Evolutionary conservation across 164 flowering plant species (phyloP).

Genomic region (Liriodendron chinense): DNA sequence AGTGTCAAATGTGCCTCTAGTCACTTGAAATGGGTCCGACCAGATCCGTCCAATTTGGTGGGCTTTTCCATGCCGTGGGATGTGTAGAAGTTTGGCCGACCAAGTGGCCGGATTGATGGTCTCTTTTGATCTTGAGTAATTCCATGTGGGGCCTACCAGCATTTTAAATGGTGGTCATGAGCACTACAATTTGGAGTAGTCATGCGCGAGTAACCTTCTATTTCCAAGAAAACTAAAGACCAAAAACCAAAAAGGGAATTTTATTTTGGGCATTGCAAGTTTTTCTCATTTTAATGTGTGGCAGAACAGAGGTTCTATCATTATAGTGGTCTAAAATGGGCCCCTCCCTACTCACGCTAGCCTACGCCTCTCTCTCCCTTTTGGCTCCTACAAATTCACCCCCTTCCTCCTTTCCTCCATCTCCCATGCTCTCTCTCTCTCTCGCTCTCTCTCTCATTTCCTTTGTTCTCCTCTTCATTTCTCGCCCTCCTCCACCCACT

Average conservation of each 20-base stretch:
- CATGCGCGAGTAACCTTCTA: no score
- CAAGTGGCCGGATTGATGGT: no score
- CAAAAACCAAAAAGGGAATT: background rate
- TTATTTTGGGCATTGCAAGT: no score
- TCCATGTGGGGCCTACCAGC: no score
- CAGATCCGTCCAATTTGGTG: no score
- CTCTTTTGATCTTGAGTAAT: no score
- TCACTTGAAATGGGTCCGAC: no score
- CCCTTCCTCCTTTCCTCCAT: constrained; percentile 22
- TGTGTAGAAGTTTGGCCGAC: no score
- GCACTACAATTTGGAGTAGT: no score
- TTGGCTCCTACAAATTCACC: constrained; percentile 49
- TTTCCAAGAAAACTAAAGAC: background rate
- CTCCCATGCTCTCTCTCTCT: constrained; percentile 16
- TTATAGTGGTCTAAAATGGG: constrained; percentile 46
- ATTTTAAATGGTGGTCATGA: no score
- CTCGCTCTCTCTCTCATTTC: constrained; percentile 10
- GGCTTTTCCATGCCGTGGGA: no score
- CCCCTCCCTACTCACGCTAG: constrained; percentile 11
- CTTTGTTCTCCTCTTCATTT: background rate
- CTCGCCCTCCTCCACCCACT: constrained; percentile 9
- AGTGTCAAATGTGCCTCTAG: no score
- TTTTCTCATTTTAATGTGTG: constrained; percentile 17
- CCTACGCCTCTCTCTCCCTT: constrained; percentile 23
- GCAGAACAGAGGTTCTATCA: constrained; percentile 23